Conservation (phyloP, 306 rosid species). For the Vigna trinervia region DNA sequence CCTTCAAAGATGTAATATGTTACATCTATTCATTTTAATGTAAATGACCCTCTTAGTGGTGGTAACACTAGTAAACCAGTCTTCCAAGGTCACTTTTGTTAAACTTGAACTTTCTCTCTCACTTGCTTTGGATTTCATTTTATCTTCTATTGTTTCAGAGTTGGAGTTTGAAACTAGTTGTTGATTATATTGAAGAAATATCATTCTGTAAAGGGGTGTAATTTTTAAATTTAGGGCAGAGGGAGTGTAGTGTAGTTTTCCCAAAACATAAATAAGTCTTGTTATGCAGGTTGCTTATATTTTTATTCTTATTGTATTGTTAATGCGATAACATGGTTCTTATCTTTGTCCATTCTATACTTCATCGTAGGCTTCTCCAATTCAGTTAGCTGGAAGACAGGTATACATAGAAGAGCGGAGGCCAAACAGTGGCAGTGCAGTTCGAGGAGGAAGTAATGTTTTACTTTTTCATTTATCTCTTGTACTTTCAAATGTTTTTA, state of each 20-base stretch:
- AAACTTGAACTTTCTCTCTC: background rate
- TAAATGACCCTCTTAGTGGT: background rate
- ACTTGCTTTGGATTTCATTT: background rate
- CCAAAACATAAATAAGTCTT: background rate
- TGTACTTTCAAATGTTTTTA: conserved; percentile 7
- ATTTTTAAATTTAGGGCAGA: background rate
- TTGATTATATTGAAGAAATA: too few relatives aligned
- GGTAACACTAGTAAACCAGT: background rate
- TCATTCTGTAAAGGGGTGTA: background rate
- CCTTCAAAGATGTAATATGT: background rate
- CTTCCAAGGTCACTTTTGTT: background rate
- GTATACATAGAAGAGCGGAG: conserved; percentile 91
- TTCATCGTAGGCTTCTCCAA: conserved; percentile 82
- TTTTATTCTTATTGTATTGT: background rate
- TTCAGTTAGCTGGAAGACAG: conserved; percentile 87
- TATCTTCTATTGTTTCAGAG: background rate
- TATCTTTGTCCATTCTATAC: conserved; percentile 21
- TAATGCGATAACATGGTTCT: background rate
- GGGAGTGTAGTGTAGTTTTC: background rate
- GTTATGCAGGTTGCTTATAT: conserved; percentile 7
- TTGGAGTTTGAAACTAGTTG: background rate
- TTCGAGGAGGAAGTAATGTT: conserved; percentile 91
- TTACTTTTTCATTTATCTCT: conserved; percentile 19
- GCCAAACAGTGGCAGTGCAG: conserved; percentile 68
- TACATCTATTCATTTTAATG: background rate